Evolutionary conservation across 257 asterid species (phyloP).

Genomic region (Solanum paucissectum): DNA sequence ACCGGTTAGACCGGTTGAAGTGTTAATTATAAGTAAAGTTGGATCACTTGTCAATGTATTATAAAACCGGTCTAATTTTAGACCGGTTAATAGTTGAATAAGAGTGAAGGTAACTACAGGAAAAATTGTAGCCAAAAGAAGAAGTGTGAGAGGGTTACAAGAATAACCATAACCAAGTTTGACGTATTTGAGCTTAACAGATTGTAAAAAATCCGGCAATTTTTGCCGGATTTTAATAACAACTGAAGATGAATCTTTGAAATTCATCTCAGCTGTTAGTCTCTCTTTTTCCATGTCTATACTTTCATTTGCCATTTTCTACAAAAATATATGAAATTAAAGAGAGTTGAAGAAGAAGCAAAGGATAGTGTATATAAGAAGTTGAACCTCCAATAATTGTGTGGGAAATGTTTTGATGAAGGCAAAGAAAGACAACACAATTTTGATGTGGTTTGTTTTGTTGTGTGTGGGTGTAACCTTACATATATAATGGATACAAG

Average conservation of each 20-base stretch:
- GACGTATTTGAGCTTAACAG: slow-evolving; percentile 48
- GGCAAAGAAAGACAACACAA: too few relatives aligned
- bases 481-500: slow-evolving; percentile 1
- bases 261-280: slow-evolving; percentile 37
- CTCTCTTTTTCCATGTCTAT: slow-evolving; percentile 40
- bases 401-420: not conserved
- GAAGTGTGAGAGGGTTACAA: slow-evolving; percentile 35
- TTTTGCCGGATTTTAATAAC: slow-evolving; percentile 29
- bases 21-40: slow-evolving; percentile 16
- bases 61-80: slow-evolving; percentile 16
- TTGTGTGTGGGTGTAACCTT: not conserved
- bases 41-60: slow-evolving; percentile 15
- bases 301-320: slow-evolving; percentile 2
- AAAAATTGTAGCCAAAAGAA: slow-evolving; percentile 10
- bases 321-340: not conserved
- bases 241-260: slow-evolving; percentile 32
- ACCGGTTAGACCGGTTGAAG: slow-evolving; percentile 22
- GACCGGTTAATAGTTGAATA: slow-evolving; percentile 19
- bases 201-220: slow-evolving; percentile 33
- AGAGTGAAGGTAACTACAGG: slow-evolving; percentile 25
- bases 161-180: slow-evolving; percentile 65
- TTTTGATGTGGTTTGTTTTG: not conserved
- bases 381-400: not conserved
- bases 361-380: not conserved
- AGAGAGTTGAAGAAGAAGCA: not conserved